A percentile compares a stretch with the other conserved stretches of the same genome.
Evolutionary conservation across 208 protist species (phyloP).

Genomic region (Angomonas ambiguus): DNA sequence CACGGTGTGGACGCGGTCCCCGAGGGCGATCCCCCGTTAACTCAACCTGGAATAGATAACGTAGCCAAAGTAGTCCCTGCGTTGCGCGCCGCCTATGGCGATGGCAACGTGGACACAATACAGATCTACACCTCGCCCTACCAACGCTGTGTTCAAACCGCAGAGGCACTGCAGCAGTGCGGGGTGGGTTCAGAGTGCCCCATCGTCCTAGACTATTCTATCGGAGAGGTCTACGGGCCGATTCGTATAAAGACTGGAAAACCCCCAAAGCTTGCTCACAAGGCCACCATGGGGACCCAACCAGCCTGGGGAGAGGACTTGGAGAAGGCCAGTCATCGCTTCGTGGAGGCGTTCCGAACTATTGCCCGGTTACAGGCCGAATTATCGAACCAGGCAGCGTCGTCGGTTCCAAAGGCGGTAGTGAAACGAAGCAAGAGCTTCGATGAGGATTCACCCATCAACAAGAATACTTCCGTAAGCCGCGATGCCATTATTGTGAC

Average conservation of each 20-base stretch:
- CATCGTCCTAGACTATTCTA: slow-evolving; percentile 47
- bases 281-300: slow-evolving; percentile 20
- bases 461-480: too few species aligned
- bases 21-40: slow-evolving; percentile 71
- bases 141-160: slow-evolving; percentile 25
- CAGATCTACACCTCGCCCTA: slow-evolving; percentile 37
- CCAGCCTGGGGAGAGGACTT: slow-evolving; percentile 74
- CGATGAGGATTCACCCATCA: neutral
- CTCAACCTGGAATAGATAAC: slow-evolving; percentile 36
- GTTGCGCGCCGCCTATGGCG: slow-evolving; percentile 32
- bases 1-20: slow-evolving; percentile 27
- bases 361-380: neutral
- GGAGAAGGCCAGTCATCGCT: slow-evolving; percentile 28
- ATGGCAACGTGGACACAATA: slow-evolving; percentile 17
- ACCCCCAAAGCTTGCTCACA: slow-evolving; percentile 15
- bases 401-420: neutral
- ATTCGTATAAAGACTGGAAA: slow-evolving; percentile 46
- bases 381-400: neutral
- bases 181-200: slow-evolving; percentile 17
- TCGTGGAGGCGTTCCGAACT: neutral
- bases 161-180: neutral
- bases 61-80: slow-evolving; percentile 27
- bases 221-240: slow-evolving; percentile 77
- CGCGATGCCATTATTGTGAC: slow-evolving; percentile 54
- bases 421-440: neutral